A percentile compares a stretch with the other conserved stretches of the same genome.
phyloP scores from a whole-genome alignment of 345 rosid species.

The Eucalyptus grandis region DNA sequence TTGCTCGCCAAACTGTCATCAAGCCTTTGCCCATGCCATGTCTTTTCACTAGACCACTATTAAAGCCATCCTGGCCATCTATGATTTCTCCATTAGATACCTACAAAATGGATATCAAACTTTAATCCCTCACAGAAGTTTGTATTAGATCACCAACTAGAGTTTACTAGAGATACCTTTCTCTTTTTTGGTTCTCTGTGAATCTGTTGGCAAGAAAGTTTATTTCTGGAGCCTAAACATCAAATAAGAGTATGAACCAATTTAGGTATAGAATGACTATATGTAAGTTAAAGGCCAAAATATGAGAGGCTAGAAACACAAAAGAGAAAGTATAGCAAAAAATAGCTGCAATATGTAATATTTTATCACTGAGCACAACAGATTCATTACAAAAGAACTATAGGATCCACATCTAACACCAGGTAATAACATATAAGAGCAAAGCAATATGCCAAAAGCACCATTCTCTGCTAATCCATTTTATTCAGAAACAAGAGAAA shows the following conservation, averaged over 20 bases:
- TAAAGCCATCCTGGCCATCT: constrained; percentile 2
- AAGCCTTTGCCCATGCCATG: constrained; percentile 98
- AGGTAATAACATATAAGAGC: neutral
- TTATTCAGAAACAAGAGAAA: neutral
- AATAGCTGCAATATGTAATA: neutral
- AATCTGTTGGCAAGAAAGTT: constrained; percentile 16
- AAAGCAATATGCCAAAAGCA: neutral
- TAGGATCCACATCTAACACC: neutral
- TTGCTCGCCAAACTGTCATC: constrained; percentile 81
- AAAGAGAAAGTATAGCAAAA: neutral
- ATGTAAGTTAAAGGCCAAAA: neutral
- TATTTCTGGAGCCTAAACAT: constrained; percentile 31
- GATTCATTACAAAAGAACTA: neutral
- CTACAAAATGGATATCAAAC: constrained; percentile 3
- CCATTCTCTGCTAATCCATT: neutral
- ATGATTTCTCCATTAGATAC: constrained; percentile 5
- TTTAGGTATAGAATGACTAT: neutral
- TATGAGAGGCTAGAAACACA: neutral
- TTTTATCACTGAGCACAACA: neutral
- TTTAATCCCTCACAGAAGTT: neutral
- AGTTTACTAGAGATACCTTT: constrained; percentile 43
- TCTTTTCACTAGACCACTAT: constrained; percentile 25
- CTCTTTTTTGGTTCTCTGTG: constrained; percentile 36
- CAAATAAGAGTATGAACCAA: neutral
- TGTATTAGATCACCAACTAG: neutral